Conservation (phyloP, 1,284 basidiomycete species). For the Papiliotrema fonsecae region DNA sequence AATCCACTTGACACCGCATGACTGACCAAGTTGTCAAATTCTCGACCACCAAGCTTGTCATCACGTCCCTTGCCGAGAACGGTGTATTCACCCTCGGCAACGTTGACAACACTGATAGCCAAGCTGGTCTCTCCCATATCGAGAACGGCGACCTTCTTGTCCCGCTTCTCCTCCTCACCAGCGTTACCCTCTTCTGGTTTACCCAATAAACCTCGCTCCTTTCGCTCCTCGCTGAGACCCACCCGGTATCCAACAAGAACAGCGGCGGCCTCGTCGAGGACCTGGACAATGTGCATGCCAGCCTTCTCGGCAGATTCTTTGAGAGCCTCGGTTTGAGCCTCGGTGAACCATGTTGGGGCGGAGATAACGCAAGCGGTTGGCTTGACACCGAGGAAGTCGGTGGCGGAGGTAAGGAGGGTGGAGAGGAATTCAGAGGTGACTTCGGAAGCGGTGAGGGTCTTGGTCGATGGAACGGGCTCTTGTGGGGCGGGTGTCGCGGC, state of each 20-base stretch:
- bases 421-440: slow-evolving; percentile 80
- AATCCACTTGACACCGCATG: neutral
- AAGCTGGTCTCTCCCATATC: slow-evolving; percentile 58
- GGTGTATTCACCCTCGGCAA: slow-evolving; percentile 55
- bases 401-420: slow-evolving; percentile 79
- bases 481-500: slow-evolving; percentile 63
- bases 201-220: slow-evolving; percentile 44
- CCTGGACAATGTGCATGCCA: slow-evolving; percentile 74
- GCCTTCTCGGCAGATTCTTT: slow-evolving; percentile 71
- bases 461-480: slow-evolving; percentile 69
- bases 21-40: slow-evolving; percentile 51
- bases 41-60: slow-evolving; percentile 53
- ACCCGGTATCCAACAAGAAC: slow-evolving; percentile 53
- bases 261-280: slow-evolving; percentile 80
- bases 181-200: slow-evolving; percentile 48
- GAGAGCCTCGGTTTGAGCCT: slow-evolving; percentile 66
- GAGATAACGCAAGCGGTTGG: slow-evolving; percentile 78
- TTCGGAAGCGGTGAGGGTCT: slow-evolving; percentile 77
- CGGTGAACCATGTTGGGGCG: slow-evolving; percentile 70
- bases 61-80: slow-evolving; percentile 52
- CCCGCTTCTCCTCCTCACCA: slow-evolving; percentile 49
- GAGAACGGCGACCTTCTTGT: slow-evolving; percentile 56
- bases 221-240: slow-evolving; percentile 44
- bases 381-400: slow-evolving; percentile 82
- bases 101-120: slow-evolving; percentile 52